Evolutionary conservation across 257 asterid species (phyloP).

Genomic region (Henckelia pumila): DNA sequence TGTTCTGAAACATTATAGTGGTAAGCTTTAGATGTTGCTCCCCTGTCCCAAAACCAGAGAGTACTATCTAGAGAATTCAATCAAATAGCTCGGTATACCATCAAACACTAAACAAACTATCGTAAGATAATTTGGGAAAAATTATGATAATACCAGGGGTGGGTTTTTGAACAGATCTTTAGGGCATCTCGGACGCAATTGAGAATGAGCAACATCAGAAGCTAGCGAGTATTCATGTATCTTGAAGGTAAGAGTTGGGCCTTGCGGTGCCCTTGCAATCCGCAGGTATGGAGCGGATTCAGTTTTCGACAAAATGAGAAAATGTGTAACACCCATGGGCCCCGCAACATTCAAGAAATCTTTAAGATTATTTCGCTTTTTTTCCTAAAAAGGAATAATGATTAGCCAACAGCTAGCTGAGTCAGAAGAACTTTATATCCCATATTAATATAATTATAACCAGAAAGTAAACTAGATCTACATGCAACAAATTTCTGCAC

Average conservation of each 20-base stretch:
- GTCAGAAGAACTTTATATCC: slow-evolving; percentile 1
- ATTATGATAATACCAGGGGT: slow-evolving; percentile 63
- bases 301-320: slow-evolving; percentile 78
- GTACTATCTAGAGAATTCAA: slow-evolving; percentile 65
- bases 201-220: slow-evolving; percentile 75
- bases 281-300: slow-evolving; percentile 69
- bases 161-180: slow-evolving; percentile 80
- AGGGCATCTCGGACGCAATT: slow-evolving; percentile 74
- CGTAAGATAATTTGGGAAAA: too few species aligned
- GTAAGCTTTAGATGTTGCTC: slow-evolving; percentile 91
- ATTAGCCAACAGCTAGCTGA: slow-evolving; percentile 1
- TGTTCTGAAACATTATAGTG: slow-evolving; percentile 86
- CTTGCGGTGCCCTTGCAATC: slow-evolving; percentile 79
- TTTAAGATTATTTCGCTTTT: slow-evolving; percentile 69
- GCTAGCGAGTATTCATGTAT: slow-evolving; percentile 74
- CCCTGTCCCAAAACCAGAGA: slow-evolving; percentile 95
- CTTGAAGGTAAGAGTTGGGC: slow-evolving; percentile 93
- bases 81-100: slow-evolving; percentile 22
- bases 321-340: slow-evolving; percentile 96
- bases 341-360: slow-evolving; percentile 85
- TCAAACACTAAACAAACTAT: neutral
- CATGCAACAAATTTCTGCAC: neutral
- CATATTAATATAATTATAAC: too few species aligned
- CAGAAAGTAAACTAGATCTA: neutral
- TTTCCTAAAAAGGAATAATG: slow-evolving; percentile 48